These are phyloP conservation scores for Metarhizium anisopliae DNA, from an alignment of 2,329 filamentous ascomycete genomes.

Conservation along the genomic window DNA sequence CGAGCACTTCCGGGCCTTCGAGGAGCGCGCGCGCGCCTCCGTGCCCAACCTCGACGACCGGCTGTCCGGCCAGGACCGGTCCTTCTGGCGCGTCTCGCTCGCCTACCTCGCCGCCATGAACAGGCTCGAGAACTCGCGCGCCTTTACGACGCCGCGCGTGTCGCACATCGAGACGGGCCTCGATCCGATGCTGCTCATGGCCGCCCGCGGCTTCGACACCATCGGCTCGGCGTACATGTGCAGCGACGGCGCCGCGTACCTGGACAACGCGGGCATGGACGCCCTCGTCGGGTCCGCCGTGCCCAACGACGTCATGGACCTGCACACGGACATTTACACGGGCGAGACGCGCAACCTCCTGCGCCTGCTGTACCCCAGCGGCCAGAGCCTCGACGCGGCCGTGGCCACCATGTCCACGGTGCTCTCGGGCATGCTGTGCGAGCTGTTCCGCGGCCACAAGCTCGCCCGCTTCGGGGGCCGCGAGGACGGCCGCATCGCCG, in stretches of 20 bases:
- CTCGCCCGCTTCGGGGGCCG: slow-evolving; percentile 4
- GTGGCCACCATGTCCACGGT: slow-evolving; percentile 5
- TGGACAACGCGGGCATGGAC: slow-evolving; percentile 7
- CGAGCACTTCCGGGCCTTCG: slow-evolving; percentile 1
- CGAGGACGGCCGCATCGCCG: slow-evolving; percentile 8
- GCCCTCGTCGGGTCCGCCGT: slow-evolving; percentile 7
- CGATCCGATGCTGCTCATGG: slow-evolving; percentile 5
- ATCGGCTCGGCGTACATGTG: slow-evolving; percentile 8
- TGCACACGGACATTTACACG: slow-evolving; percentile 7
- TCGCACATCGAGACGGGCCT: slow-evolving; percentile 5
- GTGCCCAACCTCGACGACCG: slow-evolving; percentile 5
- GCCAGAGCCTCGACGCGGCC: neutral
- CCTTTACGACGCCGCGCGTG: slow-evolving; percentile 1
- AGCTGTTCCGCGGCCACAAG: slow-evolving; percentile 7
- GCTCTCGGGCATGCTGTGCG: slow-evolving; percentile 5
- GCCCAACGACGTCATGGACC: slow-evolving; percentile 9
- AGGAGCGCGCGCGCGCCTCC: neutral
- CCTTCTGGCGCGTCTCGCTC: slow-evolving; percentile 6
- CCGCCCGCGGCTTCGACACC: slow-evolving; percentile 4
- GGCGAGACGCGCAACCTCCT: slow-evolving; percentile 6
- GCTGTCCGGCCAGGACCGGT: slow-evolving; percentile 5
- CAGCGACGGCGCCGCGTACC: slow-evolving; percentile 6
- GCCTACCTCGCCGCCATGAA: slow-evolving; percentile 6
- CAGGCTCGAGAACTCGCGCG: slow-evolving; percentile 1
- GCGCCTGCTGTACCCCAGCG: slow-evolving; percentile 6